Conservation (phyloP, 345 rosid genomes). For the Aquilaria yunnanensis region DNA sequence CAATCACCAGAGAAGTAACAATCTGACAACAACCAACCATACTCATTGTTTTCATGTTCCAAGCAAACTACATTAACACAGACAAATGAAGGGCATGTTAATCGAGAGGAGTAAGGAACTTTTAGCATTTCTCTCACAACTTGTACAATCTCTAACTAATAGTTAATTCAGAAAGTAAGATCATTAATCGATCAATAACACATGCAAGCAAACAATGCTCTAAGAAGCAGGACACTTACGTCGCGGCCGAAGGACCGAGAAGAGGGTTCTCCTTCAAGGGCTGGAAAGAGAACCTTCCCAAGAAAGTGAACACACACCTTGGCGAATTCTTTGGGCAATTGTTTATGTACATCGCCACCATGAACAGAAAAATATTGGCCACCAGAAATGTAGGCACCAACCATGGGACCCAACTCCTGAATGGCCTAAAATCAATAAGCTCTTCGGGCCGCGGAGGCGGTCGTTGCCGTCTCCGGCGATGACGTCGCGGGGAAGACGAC, state of each 20-base stretch:
- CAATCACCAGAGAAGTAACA: too few relatives aligned
- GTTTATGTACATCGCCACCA: conserved; percentile 66
- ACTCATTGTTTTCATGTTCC: too few relatives aligned
- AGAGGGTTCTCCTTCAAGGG: conserved; percentile 87
- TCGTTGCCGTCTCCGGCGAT: conserved; percentile 7
- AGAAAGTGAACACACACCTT: conserved; percentile 46
- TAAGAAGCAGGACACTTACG: conserved; percentile 43
- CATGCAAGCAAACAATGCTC: not conserved
- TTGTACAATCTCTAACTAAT: too few relatives aligned
- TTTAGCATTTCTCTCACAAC: too few relatives aligned
- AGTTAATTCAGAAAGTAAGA: not conserved
- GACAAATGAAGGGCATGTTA: too few relatives aligned
- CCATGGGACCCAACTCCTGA: conserved; percentile 71
- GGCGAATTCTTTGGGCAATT: conserved; percentile 63
- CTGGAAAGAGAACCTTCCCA: conserved; percentile 87
- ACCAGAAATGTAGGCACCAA: conserved; percentile 65
- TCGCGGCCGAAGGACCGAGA: conserved; percentile 77
- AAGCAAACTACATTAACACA: too few relatives aligned
- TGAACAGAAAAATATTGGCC: conserved; percentile 50
- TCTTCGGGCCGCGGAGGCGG: conserved; percentile 2
- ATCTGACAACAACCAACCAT: too few relatives aligned
- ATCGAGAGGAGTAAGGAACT: too few relatives aligned
- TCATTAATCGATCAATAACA: not conserved
- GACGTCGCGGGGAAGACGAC: not conserved
- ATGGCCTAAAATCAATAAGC: conserved; percentile 36